Conservation (phyloP, 345 rosid genomes). For the Lepidium sativum region DNA sequence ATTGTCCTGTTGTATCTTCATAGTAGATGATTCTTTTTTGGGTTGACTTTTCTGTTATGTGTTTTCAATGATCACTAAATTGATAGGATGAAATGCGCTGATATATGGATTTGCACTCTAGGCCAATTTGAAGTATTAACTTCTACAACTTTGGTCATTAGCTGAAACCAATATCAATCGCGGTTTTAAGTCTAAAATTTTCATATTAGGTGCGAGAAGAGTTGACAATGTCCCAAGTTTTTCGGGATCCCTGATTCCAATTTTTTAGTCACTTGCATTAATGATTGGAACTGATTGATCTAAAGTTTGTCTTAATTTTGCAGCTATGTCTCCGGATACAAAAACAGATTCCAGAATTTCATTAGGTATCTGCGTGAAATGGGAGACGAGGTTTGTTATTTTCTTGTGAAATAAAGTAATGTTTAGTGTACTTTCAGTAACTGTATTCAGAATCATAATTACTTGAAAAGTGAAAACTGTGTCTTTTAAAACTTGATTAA, state of each 20-base stretch:
- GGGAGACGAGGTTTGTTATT: conserved; percentile 82
- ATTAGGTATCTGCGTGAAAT: conserved; percentile 85
- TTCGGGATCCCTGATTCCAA: neutral
- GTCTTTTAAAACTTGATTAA: neutral
- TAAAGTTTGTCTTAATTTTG: conserved; percentile 23
- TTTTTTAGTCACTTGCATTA: neutral
- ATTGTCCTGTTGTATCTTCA: neutral
- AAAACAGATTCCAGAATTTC: conserved; percentile 95
- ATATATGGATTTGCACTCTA: neutral
- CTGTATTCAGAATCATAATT: neutral
- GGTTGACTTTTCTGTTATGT: conserved; percentile 12
- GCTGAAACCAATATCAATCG: neutral
- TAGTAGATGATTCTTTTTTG: neutral
- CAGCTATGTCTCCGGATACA: conserved; percentile 97
- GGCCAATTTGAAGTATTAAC: neutral
- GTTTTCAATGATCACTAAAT: neutral
- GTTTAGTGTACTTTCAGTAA: neutral
- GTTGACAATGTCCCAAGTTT: neutral
- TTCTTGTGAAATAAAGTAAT: too few species aligned
- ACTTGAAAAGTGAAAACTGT: neutral
- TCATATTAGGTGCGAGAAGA: neutral
- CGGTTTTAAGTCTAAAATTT: neutral
- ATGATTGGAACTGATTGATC: neutral
- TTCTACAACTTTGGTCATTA: neutral
- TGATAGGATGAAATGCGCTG: too few species aligned